Conservation (phyloP, 2,329 filamentous ascomycete species). For the Apiospora koreana region DNA sequence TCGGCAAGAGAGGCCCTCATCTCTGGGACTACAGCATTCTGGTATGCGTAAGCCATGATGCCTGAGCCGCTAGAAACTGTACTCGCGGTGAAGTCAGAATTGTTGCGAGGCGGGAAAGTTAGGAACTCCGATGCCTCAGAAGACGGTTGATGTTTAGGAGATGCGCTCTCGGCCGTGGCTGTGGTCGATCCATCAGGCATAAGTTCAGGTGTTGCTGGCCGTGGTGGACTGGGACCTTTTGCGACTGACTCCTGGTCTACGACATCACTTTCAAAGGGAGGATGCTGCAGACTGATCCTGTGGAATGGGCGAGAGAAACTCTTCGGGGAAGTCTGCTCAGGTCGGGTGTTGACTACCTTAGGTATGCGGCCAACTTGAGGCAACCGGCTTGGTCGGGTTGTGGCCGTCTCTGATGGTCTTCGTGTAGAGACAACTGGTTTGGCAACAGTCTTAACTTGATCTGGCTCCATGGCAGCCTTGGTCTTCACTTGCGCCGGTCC, state of each 20-base stretch:
- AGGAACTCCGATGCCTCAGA: slow-evolving; percentile 65
- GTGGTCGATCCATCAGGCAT: slow-evolving; percentile 36
- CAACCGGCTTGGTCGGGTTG: slow-evolving; percentile 61
- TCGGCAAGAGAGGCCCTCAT: slow-evolving; percentile 66
- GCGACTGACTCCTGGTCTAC: slow-evolving; percentile 45
- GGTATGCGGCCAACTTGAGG: slow-evolving; percentile 86
- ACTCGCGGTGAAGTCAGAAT: slow-evolving; percentile 61
- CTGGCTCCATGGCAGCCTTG: background rate
- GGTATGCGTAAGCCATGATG: slow-evolving; percentile 57
- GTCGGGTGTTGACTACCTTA: slow-evolving; percentile 70
- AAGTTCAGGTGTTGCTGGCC: slow-evolving; percentile 41
- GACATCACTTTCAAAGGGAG: slow-evolving; percentile 28
- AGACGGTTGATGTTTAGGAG: slow-evolving; percentile 23
- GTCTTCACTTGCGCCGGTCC: background rate
- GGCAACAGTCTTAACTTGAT: background rate
- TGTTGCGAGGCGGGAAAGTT: slow-evolving; percentile 70
- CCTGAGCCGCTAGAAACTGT: slow-evolving; percentile 70
- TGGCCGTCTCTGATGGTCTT: slow-evolving; percentile 11
- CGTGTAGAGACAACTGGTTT: background rate
- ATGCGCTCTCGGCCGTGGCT: slow-evolving; percentile 34
- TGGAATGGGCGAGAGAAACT: slow-evolving; percentile 88
- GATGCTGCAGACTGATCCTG: slow-evolving; percentile 48
- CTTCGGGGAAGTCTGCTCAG: slow-evolving; percentile 67
- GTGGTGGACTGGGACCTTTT: slow-evolving; percentile 48
- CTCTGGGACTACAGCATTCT: slow-evolving; percentile 62